Percentiles rank a stretch among this genome's conserved stretches.
These are phyloP conservation scores for Rusavskia elegans DNA, from an alignment of 495 filamentous ascomycete genomes.

Conservation along the genomic window DNA sequence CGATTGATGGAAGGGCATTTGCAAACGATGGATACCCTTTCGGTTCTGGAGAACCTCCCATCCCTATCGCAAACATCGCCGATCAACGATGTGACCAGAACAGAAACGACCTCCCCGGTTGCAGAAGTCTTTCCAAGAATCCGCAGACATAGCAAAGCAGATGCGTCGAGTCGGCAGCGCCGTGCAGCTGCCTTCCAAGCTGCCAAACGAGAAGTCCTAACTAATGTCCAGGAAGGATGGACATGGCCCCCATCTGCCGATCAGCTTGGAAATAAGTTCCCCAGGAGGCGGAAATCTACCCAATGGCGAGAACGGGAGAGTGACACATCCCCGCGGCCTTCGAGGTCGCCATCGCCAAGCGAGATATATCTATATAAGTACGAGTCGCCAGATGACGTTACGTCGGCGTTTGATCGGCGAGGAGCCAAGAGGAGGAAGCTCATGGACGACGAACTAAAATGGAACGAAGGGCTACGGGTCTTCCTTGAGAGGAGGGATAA, in stretches of 20 bases:
- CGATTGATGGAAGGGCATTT: too few relatives aligned
- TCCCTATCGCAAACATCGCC: constrained; percentile 9
- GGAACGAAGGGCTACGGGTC: constrained; percentile 67
- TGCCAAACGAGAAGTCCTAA: constrained; percentile 16
- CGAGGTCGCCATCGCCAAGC: constrained; percentile 13
- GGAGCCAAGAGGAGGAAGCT: constrained; percentile 41
- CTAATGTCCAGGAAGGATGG: constrained; percentile 6
- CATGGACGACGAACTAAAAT: constrained; percentile 58
- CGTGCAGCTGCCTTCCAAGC: constrained; percentile 17
- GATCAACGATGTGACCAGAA: neutral
- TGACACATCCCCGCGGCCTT: constrained; percentile 6
- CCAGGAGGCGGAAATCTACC: neutral
- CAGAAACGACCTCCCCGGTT: constrained; percentile 1
- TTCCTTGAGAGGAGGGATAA: constrained; percentile 63
- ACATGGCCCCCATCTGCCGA: constrained; percentile 1
- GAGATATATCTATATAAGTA: constrained; percentile 38
- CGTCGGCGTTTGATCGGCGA: constrained; percentile 28
- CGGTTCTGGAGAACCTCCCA: neutral
- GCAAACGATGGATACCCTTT: too few relatives aligned
- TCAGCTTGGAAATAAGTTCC: constrained; percentile 12
- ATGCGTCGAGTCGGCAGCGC: neutral
- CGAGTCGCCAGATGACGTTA: constrained; percentile 46
- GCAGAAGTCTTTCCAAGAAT: neutral
- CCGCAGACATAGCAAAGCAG: neutral
- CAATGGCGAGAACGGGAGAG: constrained; percentile 25